Evolutionary conservation across 2,329 filamentous ascomycete genomes (phyloP).

Genomic region (Colletotrichum cereale): DNA sequence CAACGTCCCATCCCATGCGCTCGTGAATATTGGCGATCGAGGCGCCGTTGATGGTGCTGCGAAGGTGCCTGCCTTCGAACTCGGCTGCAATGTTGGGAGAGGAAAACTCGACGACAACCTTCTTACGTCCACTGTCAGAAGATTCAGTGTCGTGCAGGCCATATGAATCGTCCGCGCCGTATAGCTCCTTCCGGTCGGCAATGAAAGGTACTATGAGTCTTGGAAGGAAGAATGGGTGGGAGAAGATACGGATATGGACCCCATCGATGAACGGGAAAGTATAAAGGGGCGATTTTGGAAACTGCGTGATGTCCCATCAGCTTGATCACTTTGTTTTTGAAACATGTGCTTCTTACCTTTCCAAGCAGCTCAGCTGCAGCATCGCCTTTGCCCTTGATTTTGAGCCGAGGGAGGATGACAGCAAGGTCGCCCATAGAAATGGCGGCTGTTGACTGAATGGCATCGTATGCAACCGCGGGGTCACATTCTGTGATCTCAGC

Average conservation of each 20-base stretch:
- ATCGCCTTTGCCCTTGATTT: conserved; percentile 40
- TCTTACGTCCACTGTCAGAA: conserved; percentile 55
- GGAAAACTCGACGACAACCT: conserved; percentile 78
- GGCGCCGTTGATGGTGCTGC: conserved; percentile 82
- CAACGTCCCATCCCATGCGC: conserved; percentile 76
- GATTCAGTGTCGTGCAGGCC: conserved; percentile 66
- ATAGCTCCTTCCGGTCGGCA: conserved; percentile 65
- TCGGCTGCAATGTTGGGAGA: conserved; percentile 83
- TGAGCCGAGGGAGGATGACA: conserved; percentile 49
- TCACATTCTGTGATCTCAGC: conserved; percentile 43
- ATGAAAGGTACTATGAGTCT: conserved; percentile 71
- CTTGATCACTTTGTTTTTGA: accelerated
- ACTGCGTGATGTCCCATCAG: conserved; percentile 49
- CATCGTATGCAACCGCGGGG: conserved; percentile 45
- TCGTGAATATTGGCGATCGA: conserved; percentile 79
- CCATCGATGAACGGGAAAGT: conserved; percentile 67
- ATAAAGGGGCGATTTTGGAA: conserved; percentile 70
- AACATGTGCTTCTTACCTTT: background rate
- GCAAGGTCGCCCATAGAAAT: conserved; percentile 48
- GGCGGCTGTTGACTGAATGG: conserved; percentile 46
- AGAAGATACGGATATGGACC: conserved; percentile 75
- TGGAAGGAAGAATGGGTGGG: conserved; percentile 68
- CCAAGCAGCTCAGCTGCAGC: conserved; percentile 22
- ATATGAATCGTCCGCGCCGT: conserved; percentile 69
- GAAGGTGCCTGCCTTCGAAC: conserved; percentile 80